Evolutionary conservation across 2,329 filamentous ascomycete species (phyloP).

Genomic region (Aspergillus spinulosporus): DNA sequence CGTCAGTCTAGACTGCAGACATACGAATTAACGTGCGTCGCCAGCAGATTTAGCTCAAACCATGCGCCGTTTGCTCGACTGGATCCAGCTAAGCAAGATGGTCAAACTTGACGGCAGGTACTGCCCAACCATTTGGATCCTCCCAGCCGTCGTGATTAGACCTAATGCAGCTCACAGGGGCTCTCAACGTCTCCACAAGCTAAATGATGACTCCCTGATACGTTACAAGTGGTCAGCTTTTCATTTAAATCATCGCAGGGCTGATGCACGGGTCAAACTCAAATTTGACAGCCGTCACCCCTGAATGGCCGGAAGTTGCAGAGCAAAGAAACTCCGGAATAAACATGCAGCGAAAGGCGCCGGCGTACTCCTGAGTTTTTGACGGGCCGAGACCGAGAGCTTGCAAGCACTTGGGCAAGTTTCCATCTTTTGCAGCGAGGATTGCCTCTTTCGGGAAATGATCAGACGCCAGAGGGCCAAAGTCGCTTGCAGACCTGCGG

Average conservation of each 20-base stretch:
- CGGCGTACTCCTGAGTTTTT: constrained; percentile 9
- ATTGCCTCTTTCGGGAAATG: constrained; percentile 27
- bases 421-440: constrained; percentile 18
- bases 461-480: constrained; percentile 24
- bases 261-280: constrained; percentile 10
- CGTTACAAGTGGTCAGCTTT: constrained; percentile 1
- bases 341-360: constrained; percentile 18
- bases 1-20: background rate
- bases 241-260: too few species aligned
- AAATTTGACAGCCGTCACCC: constrained; percentile 3
- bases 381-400: background rate
- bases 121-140: constrained; percentile 1
- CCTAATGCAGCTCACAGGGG: constrained; percentile 16
- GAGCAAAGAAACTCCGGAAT: constrained; percentile 1
- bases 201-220: constrained; percentile 3
- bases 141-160: constrained; percentile 1
- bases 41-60: constrained; percentile 3
- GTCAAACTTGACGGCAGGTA: background rate
- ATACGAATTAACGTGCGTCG: background rate
- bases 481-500: constrained; percentile 8
- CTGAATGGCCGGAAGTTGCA: constrained; percentile 10
- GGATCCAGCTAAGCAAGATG: constrained; percentile 2
- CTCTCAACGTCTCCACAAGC: constrained; percentile 5
- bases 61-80: constrained; percentile 9
- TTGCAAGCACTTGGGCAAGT: constrained; percentile 13